phyloP scores from a whole-genome alignment of 352 stramenopile species.

The Pythium insidiosum region DNA sequence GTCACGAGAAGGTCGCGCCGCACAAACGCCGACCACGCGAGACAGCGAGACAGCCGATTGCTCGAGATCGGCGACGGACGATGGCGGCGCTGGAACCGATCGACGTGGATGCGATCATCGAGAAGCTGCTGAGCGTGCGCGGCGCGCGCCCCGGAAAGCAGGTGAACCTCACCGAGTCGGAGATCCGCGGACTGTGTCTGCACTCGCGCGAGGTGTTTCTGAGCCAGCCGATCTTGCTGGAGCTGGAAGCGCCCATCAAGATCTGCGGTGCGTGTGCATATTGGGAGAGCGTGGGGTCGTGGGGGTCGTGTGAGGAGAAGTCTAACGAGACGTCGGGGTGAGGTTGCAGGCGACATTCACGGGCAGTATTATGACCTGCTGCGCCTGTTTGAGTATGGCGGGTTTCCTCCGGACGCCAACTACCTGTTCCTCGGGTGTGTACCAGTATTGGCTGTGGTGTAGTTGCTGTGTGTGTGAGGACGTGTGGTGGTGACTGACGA shows the following conservation, averaged over 20 bases:
- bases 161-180: constrained; percentile 86
- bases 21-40: neutral
- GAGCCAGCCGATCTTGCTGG: constrained; percentile 91
- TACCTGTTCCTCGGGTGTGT: constrained; percentile 37
- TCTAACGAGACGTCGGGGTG: neutral
- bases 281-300: too few relatives aligned
- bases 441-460: too few relatives aligned
- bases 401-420: constrained; percentile 67
- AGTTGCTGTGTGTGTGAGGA: neutral
- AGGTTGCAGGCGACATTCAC: constrained; percentile 86
- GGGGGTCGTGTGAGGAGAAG: neutral
- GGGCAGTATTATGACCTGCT: constrained; percentile 95
- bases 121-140: constrained; percentile 87
- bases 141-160: constrained; percentile 77
- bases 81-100: constrained; percentile 57
- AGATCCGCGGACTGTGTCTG: constrained; percentile 92
- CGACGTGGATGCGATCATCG: constrained; percentile 83
- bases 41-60: neutral
- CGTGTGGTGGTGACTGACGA: neutral
- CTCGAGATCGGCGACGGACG: too few relatives aligned
- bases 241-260: constrained; percentile 93
- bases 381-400: constrained; percentile 87
- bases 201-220: constrained; percentile 85
- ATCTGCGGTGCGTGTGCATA: constrained; percentile 42
- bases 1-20: neutral